Percentiles rank a stretch among this genome's conserved stretches.
Conservation (phyloP, 106 monocot species). For the Phalaenopsis equestris region DNA sequence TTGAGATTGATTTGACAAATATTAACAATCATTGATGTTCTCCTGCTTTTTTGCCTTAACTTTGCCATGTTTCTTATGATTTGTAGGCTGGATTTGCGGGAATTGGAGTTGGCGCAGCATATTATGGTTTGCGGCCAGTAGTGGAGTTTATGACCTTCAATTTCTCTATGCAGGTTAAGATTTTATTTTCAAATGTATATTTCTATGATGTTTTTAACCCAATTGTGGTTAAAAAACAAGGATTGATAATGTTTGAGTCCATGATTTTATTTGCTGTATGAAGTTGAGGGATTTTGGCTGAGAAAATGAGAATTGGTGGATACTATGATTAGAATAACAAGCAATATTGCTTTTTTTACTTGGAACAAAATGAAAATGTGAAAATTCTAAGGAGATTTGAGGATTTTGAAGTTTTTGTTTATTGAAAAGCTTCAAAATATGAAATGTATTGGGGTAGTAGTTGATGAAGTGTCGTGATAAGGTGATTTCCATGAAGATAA, state of each 20-base stretch:
- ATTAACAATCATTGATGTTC: neutral
- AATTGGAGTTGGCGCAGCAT: conserved; percentile 97
- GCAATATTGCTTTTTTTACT: neutral
- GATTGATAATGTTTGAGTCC: neutral
- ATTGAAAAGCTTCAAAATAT: neutral
- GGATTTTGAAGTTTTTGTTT: neutral
- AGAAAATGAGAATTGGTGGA: neutral
- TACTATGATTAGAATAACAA: neutral
- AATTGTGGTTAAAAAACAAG: neutral
- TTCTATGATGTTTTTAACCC: neutral
- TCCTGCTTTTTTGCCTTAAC: neutral
- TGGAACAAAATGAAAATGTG: neutral
- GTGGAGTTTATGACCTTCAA: conserved; percentile 99
- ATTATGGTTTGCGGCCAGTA: conserved; percentile 88
- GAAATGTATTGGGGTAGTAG: neutral
- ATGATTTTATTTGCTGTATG: neutral
- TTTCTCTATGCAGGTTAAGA: conserved; percentile 92
- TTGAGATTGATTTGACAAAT: neutral
- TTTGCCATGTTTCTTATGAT: neutral
- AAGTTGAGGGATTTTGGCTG: neutral
- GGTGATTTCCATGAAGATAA: neutral
- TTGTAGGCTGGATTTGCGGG: conserved; percentile 95
- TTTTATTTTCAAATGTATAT: neutral
- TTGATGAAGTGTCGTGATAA: neutral
- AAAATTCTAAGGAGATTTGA: neutral